Conservation (phyloP, 257 asterid genomes). For the Misopates orontium region DNA sequence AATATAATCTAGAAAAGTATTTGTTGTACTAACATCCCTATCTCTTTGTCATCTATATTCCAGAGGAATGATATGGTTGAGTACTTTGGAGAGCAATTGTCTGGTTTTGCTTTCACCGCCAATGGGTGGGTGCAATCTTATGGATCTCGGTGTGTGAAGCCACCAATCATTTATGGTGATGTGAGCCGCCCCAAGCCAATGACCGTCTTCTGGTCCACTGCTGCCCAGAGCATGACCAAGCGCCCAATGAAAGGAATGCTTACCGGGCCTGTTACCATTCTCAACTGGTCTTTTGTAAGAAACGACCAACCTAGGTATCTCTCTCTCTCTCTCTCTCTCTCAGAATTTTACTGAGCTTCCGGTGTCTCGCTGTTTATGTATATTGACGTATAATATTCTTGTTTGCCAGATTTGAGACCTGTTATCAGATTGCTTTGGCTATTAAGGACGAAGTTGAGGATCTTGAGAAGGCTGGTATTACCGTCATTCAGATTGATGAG, state of each 20-base stretch:
- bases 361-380: neutral
- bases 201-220: constrained; percentile 76
- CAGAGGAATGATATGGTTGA: constrained; percentile 81
- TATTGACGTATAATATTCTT: constrained; percentile 13
- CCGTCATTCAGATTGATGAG: constrained; percentile 72
- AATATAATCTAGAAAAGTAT: neutral
- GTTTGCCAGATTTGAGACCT: constrained; percentile 56
- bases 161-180: constrained; percentile 79
- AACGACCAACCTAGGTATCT: constrained; percentile 69
- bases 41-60: constrained; percentile 16
- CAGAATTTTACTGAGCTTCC: neutral
- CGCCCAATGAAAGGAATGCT: constrained; percentile 88
- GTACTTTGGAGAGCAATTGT: constrained; percentile 75
- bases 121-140: constrained; percentile 81
- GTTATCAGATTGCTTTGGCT: constrained; percentile 87
- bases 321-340: neutral
- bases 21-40: neutral
- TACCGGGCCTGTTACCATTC: constrained; percentile 77
- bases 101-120: constrained; percentile 72
- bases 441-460: constrained; percentile 83
- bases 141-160: constrained; percentile 82
- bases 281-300: constrained; percentile 74
- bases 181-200: constrained; percentile 77
- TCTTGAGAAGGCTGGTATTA: constrained; percentile 73
- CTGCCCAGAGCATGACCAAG: constrained; percentile 74